Evolutionary conservation across 2,329 filamentous ascomycete species (phyloP).

Genomic region (Malbranchea zuffiana): DNA sequence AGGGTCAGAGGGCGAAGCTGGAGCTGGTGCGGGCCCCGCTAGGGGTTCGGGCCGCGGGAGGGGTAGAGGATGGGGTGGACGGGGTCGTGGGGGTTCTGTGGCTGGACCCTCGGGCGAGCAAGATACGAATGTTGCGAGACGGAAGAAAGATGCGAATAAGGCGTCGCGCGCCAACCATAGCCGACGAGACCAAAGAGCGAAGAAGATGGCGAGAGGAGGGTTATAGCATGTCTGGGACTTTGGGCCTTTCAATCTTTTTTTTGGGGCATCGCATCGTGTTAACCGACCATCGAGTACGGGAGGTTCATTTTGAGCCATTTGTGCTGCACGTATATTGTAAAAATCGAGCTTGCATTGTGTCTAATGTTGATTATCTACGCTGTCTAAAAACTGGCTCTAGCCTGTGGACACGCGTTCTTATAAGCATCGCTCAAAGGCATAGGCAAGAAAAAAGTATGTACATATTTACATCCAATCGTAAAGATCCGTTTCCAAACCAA

Average conservation of each 20-base stretch:
- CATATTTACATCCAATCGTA: no score
- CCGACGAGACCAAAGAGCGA: slow-evolving; percentile 57
- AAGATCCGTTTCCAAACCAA: no score
- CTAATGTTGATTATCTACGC: no score
- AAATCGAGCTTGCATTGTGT: no score
- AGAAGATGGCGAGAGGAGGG: slow-evolving; percentile 42
- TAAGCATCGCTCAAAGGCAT: no score
- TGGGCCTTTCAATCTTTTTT: not conserved
- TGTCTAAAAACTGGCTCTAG: no score
- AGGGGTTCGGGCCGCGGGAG: slow-evolving; percentile 39
- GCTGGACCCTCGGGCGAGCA: slow-evolving; percentile 43
- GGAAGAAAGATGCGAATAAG: slow-evolving; percentile 73
- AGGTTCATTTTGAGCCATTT: no score
- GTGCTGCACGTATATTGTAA: no score
- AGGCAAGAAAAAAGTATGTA: no score
- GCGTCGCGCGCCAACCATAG: slow-evolving; percentile 76
- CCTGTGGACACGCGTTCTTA: no score
- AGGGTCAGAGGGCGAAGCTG: slow-evolving; percentile 13
- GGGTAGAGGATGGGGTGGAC: slow-evolving; percentile 37
- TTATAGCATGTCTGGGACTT: not conserved
- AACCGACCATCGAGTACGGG: no score
- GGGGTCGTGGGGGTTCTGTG: slow-evolving; percentile 35
- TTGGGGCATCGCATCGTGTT: not conserved
- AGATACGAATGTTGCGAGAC: slow-evolving; percentile 58
- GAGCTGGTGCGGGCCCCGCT: slow-evolving; percentile 27